phyloP scores from a whole-genome alignment of 345 rosid species.

The Camelina neglecta region DNA sequence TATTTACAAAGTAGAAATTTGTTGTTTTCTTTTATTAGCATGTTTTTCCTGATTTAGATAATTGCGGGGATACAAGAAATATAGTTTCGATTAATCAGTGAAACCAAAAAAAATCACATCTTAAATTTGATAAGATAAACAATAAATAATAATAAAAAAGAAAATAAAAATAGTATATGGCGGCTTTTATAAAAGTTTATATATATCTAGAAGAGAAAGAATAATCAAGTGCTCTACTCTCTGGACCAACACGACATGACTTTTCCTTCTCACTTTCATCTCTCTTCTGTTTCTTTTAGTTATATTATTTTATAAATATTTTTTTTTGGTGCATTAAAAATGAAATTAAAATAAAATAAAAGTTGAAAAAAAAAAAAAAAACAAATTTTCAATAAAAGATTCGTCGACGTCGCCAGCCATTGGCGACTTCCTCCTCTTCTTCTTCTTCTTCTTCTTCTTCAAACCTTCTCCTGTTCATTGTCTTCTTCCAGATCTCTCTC shows the following conservation, averaged over 20 bases:
- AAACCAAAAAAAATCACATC: no score
- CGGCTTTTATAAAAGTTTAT: constrained; percentile 3
- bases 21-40: not conserved
- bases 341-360: not conserved
- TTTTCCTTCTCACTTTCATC: constrained; percentile 33
- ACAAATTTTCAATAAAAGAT: constrained; percentile 30
- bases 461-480: constrained; percentile 26
- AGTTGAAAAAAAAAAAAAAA: not conserved
- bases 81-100: no score
- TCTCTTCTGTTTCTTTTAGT: not conserved
- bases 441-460: constrained; percentile 19
- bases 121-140: no score
- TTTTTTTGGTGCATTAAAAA: not conserved
- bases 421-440: constrained; percentile 44
- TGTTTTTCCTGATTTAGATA: not conserved
- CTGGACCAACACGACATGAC: constrained; percentile 46
- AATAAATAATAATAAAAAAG: no score
- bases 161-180: not conserved
- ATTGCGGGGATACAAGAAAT: not conserved
- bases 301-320: not conserved
- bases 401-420: constrained; percentile 49
- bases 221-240: constrained; percentile 30
- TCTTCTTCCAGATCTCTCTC: constrained; percentile 38
- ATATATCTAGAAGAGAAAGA: constrained; percentile 22
- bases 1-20: not conserved